A percentile compares a stretch with the other conserved stretches of the same genome.
phyloP scores from a whole-genome alignment of 2,329 filamentous ascomycete species.

The Phialocephala sp. region DNA sequence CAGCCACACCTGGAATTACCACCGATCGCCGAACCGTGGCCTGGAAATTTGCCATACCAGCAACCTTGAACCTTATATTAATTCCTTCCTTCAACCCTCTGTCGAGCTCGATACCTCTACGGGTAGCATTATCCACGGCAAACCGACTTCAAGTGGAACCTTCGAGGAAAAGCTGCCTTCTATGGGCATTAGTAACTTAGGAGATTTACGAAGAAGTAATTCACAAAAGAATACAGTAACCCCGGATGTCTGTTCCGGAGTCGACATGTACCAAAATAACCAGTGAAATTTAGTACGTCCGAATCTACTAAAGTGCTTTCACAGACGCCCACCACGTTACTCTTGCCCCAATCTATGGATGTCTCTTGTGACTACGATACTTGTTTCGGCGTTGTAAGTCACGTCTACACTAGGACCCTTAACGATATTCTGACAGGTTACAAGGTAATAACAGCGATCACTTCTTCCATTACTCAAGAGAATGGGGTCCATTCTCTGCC shows the following conservation, averaged over 20 bases:
- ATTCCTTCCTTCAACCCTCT: conserved; percentile 9
- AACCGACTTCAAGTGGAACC: conserved; percentile 5
- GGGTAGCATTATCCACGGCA: conserved; percentile 5
- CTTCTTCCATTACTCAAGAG: conserved; percentile 9
- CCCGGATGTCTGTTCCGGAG: conserved; percentile 8
- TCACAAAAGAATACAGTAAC: conserved; percentile 3
- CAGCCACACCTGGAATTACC: conserved; percentile 10
- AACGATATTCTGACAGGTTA: conserved; percentile 8
- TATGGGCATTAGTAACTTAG: conserved; percentile 8
- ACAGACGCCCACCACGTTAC: conserved; percentile 7
- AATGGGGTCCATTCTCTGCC: conserved; percentile 11
- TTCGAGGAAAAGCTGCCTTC: conserved; percentile 9
- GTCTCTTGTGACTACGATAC: conserved; percentile 12
- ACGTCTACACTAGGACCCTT: conserved; percentile 1
- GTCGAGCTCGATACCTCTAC: conserved; percentile 5
- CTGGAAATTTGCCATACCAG: conserved; percentile 12
- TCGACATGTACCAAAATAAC: conserved; percentile 2
- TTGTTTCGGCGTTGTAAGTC: conserved; percentile 14
- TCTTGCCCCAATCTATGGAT: conserved; percentile 8
- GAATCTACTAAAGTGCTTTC: conserved; percentile 4
- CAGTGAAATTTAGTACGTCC: conserved; percentile 8
- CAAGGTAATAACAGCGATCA: conserved; percentile 11
- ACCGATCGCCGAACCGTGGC: conserved; percentile 11
- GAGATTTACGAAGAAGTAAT: conserved; percentile 8
- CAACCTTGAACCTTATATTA: conserved; percentile 2